These are phyloP conservation scores for Phialophora verrucosa DNA, from an alignment of 2,329 filamentous ascomycete species.

Conservation along the genomic window DNA sequence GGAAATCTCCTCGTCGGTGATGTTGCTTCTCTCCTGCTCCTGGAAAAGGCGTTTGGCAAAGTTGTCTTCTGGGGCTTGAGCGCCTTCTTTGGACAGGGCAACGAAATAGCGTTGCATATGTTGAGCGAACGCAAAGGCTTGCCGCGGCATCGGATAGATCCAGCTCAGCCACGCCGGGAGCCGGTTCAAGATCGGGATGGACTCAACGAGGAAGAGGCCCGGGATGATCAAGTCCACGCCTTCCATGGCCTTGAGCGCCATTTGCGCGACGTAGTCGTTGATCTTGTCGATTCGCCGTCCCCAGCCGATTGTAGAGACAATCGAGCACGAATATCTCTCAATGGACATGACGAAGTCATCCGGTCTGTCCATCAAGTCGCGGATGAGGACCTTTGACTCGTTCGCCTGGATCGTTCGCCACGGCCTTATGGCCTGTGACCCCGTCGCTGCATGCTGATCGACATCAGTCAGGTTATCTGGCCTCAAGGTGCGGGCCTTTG, in stretches of 20 bases:
- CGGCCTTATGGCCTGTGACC: conserved; percentile 61
- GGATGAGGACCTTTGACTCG: conserved; percentile 62
- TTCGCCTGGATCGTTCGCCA: conserved; percentile 63
- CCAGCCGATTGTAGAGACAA: conserved; percentile 51
- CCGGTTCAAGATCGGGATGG: conserved; percentile 48
- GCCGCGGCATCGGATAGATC: conserved; percentile 25
- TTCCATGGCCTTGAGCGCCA: conserved; percentile 33
- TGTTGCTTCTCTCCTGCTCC: conserved; percentile 54
- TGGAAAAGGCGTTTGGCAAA: conserved; percentile 56
- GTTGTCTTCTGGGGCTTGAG: conserved; percentile 47
- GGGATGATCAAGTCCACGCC: conserved; percentile 35
- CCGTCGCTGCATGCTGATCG: conserved; percentile 55
- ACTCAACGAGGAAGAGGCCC: conserved; percentile 31
- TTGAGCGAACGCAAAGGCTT: conserved; percentile 46
- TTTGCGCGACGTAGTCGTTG: conserved; percentile 57
- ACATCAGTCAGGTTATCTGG: background rate
- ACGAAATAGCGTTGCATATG: conserved; percentile 60
- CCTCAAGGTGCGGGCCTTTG: background rate
- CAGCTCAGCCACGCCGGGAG: conserved; percentile 51
- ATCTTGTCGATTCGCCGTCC: conserved; percentile 49
- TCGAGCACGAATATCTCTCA: conserved; percentile 49
- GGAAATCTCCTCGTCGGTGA: conserved; percentile 55
- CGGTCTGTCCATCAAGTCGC: conserved; percentile 45
- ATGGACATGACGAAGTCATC: conserved; percentile 47
- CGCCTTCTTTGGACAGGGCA: conserved; percentile 58